phyloP scores from a whole-genome alignment of 139 green algal species.

The Coelastrella sp. region DNA sequence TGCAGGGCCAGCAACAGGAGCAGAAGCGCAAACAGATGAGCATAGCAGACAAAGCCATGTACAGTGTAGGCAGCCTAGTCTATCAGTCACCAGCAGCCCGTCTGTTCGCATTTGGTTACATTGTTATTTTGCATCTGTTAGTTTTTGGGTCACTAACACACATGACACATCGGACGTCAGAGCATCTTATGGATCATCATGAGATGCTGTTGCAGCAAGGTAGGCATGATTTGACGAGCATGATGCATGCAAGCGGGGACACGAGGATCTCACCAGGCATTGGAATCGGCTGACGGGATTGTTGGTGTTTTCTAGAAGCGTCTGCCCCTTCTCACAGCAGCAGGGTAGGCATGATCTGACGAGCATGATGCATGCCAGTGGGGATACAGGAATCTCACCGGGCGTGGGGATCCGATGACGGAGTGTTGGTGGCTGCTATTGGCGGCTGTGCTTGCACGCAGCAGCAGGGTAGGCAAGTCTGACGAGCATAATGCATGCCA shows the following conservation, averaged over 20 bases:
- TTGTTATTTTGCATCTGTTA: constrained; percentile 88
- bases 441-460: no score
- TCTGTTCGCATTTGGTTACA: constrained; percentile 89
- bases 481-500: constrained; percentile 37
- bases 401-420: no score
- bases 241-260: constrained; percentile 28
- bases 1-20: constrained; percentile 52
- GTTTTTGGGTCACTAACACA: constrained; percentile 75
- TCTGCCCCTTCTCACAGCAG: background rate
- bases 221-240: constrained; percentile 47
- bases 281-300: no score
- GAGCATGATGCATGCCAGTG: constrained; percentile 37
- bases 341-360: constrained; percentile 43
- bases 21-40: constrained; percentile 46
- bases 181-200: constrained; percentile 37
- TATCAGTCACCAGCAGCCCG: constrained; percentile 71
- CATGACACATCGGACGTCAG: constrained; percentile 58
- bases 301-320: no score
- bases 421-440: no score
- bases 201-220: constrained; percentile 26
- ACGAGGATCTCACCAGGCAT: background rate
- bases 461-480: constrained; percentile 49
- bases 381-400: background rate
- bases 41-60: constrained; percentile 56
- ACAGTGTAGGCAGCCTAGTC: constrained; percentile 70